Evolutionary conservation across 371 early-diverging fungal species (phyloP).

Genomic region (Funneliformis caledonium): DNA sequence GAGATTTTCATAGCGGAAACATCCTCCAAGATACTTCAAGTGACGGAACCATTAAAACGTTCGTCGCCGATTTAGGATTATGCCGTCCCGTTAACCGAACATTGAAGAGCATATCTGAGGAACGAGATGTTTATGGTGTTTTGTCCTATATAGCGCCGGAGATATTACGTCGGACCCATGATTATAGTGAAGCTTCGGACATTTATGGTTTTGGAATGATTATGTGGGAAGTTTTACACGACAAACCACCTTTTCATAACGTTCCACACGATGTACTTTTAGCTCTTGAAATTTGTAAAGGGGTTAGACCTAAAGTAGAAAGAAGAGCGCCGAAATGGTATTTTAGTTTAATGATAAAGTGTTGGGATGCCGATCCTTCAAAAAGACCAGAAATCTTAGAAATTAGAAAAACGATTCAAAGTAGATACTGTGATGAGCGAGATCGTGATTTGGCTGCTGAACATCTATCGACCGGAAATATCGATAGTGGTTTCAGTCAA

Average conservation of each 20-base stretch:
- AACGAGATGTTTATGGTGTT: slow-evolving; percentile 24
- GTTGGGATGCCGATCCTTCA: slow-evolving; percentile 24
- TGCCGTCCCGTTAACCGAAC: slow-evolving; percentile 32
- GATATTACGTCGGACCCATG: not conserved
- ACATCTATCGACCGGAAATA: too few species aligned
- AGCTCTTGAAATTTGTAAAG: not conserved
- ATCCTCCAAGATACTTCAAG: not conserved
- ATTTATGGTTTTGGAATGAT: slow-evolving; percentile 38
- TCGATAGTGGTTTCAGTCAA: not conserved
- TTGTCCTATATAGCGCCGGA: slow-evolving; percentile 35
- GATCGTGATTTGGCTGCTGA: not conserved
- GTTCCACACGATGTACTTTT: slow-evolving; percentile 9
- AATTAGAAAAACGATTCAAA: not conserved
- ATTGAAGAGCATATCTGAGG: not conserved
- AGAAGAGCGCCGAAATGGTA: slow-evolving; percentile 8
- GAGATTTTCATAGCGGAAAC: slow-evolving; percentile 34
- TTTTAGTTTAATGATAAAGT: slow-evolving; percentile 1
- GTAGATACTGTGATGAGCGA: not conserved
- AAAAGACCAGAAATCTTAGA: not conserved
- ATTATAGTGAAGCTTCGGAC: slow-evolving; percentile 11
- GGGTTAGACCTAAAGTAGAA: slow-evolving; percentile 19
- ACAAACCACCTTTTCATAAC: not conserved
- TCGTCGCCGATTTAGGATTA: slow-evolving; percentile 23
- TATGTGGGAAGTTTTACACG: slow-evolving; percentile 31
- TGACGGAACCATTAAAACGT: not conserved